Conservation (phyloP, 768 basidiomycete genomes). For the Lactifluus piperatus region DNA sequence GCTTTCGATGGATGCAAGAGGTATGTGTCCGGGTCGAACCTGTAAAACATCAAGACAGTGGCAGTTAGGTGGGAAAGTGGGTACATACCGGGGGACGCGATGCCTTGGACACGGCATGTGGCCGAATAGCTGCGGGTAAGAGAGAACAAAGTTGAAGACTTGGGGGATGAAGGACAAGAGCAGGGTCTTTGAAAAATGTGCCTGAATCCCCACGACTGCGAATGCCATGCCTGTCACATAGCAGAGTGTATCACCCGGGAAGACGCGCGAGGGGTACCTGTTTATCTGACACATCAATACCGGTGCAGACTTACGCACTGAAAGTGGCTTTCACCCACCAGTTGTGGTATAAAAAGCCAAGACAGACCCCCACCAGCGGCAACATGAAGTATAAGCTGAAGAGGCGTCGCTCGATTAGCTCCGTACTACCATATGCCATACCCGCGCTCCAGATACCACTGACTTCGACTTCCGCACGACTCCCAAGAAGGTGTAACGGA, state of each 20-base stretch:
- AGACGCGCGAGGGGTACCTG: constrained; percentile 94
- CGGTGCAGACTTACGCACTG: background rate
- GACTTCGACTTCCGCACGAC: constrained; percentile 55
- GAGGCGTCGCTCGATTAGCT: constrained; percentile 88
- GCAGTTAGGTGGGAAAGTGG: background rate
- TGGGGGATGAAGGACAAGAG: constrained; percentile 96
- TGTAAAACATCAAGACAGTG: constrained; percentile 25
- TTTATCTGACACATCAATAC: background rate
- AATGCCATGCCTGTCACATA: constrained; percentile 99
- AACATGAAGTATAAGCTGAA: constrained; percentile 97
- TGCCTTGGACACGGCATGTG: constrained; percentile 92
- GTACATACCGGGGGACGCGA: constrained; percentile 72
- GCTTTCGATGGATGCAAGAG: constrained; percentile 72
- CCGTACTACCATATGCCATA: constrained; percentile 76
- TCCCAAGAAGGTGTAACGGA: constrained; percentile 62
- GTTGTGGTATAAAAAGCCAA: constrained; percentile 90
- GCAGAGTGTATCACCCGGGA: constrained; percentile 95
- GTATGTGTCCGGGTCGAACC: constrained; percentile 68
- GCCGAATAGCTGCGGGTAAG: constrained; percentile 90
- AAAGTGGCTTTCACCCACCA: constrained; percentile 50
- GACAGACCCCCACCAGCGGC: constrained; percentile 84
- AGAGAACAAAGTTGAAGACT: constrained; percentile 94
- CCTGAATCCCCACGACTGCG: constrained; percentile 93
- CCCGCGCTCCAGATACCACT: constrained; percentile 79
- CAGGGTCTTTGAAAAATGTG: constrained; percentile 94